A percentile compares a stretch with the other conserved stretches of the same genome.
phyloP scores from a whole-genome alignment of 176 grass and related monocot genomes.

The Lolium multiflorum region DNA sequence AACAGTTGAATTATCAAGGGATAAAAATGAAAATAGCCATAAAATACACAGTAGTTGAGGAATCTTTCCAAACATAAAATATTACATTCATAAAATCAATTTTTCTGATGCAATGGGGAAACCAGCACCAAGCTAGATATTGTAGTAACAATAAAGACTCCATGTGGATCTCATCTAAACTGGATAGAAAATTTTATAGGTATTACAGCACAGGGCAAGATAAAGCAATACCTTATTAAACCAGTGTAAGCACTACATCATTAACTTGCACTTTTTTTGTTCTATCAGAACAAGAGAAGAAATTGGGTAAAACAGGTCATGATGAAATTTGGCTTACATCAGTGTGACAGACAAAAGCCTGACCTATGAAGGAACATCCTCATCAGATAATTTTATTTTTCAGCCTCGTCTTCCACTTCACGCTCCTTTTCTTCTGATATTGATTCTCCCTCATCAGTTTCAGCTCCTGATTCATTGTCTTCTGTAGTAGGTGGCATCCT shows the following conservation, averaged over 20 bases:
- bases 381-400: constrained; percentile 9
- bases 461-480: not conserved
- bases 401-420: constrained; percentile 24
- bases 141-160: not conserved
- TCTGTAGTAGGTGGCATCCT: constrained; percentile 14
- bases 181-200: not conserved
- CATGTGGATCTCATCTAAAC: constrained; percentile 30
- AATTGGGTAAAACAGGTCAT: not conserved
- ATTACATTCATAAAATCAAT: not conserved
- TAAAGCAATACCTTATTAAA: constrained; percentile 10
- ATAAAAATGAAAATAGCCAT: constrained; percentile 18
- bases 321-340: not conserved
- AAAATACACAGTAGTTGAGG: not conserved
- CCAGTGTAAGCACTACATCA: not conserved
- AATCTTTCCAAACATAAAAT: not conserved
- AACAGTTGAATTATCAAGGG: not conserved
- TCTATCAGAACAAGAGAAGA: constrained; percentile 10
- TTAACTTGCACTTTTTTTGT: not conserved
- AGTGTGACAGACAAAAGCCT: not conserved
- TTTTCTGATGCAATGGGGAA: not conserved
- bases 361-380: constrained; percentile 17
- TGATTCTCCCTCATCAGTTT: constrained; percentile 28
- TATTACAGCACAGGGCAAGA: not conserved
- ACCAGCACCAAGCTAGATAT: not conserved
- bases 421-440: constrained; percentile 19